Percentiles rank a stretch among this genome's conserved stretches.
phyloP scores from a whole-genome alignment of 305 asterid species.

The Stenogyne calaminthoides region DNA sequence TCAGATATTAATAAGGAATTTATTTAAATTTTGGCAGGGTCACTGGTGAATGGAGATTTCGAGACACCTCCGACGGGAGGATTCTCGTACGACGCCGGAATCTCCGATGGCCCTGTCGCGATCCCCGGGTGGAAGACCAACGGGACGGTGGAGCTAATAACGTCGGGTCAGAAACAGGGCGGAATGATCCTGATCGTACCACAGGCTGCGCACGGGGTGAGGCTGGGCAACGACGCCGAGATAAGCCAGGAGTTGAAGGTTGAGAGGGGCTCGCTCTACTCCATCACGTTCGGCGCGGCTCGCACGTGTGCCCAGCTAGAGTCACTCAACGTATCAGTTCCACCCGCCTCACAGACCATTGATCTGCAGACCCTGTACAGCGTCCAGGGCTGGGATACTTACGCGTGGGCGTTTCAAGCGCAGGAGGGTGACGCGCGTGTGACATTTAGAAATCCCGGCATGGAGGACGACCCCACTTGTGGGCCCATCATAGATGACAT shows the following conservation, averaged over 20 bases:
- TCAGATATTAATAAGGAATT: no score
- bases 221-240: slow-evolving; percentile 91
- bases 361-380: slow-evolving; percentile 85
- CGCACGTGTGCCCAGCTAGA: slow-evolving; percentile 98
- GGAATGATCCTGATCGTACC: slow-evolving; percentile 95
- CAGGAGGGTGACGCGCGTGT: slow-evolving; percentile 54
- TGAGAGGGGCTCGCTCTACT: slow-evolving; percentile 72
- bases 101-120: slow-evolving; percentile 44
- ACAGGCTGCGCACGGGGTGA: slow-evolving; percentile 70
- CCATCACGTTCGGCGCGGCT: slow-evolving; percentile 90
- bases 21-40: no score
- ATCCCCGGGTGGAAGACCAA: slow-evolving; percentile 76
- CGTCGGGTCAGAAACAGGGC: slow-evolving; percentile 79
- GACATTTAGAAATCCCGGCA: slow-evolving; percentile 80
- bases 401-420: slow-evolving; percentile 87
- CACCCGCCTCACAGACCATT: slow-evolving; percentile 77
- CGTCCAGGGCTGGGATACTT: slow-evolving; percentile 91
- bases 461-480: slow-evolving; percentile 97
- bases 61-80: slow-evolving; percentile 86
- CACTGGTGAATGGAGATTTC: slow-evolving; percentile 82
- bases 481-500: slow-evolving; percentile 93
- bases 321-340: slow-evolving; percentile 84
- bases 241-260: slow-evolving; percentile 75
- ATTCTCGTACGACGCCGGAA: slow-evolving; percentile 46
- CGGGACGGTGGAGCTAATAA: slow-evolving; percentile 86